These are phyloP conservation scores for Aspergillus candidus DNA, from an alignment of 2,329 filamentous ascomycete species.

Conservation along the genomic window DNA sequence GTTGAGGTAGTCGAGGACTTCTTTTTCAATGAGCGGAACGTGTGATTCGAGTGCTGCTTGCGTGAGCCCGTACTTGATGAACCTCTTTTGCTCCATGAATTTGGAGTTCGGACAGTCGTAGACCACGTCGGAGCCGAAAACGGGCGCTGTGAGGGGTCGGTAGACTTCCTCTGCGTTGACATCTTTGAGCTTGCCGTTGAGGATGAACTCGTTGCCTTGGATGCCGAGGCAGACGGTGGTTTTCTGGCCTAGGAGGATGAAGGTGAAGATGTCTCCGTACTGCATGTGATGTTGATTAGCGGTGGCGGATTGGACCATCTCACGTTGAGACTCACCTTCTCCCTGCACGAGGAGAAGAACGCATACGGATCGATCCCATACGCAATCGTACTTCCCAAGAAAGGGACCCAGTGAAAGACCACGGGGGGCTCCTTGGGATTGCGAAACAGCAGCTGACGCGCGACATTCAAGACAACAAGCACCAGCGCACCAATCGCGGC, in stretches of 20 bases:
- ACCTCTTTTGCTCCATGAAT: slow-evolving; percentile 93
- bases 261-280: slow-evolving; percentile 89
- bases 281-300: slow-evolving; percentile 34
- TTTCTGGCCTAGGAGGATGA: slow-evolving; percentile 78
- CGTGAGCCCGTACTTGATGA: slow-evolving; percentile 60
- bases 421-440: slow-evolving; percentile 65
- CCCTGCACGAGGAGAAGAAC: slow-evolving; percentile 69
- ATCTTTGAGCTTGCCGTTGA: slow-evolving; percentile 86
- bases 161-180: slow-evolving; percentile 90
- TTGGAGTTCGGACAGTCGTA: slow-evolving; percentile 90
- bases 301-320: too few species aligned
- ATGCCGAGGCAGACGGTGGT: slow-evolving; percentile 80
- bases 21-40: slow-evolving; percentile 74
- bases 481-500: slow-evolving; percentile 6
- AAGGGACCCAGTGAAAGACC: slow-evolving; percentile 73
- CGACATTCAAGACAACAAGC: slow-evolving; percentile 10
- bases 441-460: slow-evolving; percentile 14
- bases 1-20: slow-evolving; percentile 49
- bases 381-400: slow-evolving; percentile 40
- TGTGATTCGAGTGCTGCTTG: slow-evolving; percentile 59
- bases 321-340: slow-evolving; percentile 54
- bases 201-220: slow-evolving; percentile 83
- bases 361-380: slow-evolving; percentile 59
- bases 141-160: slow-evolving; percentile 62
- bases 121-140: slow-evolving; percentile 78